A percentile compares a stretch with the other conserved stretches of the same genome.
Evolutionary conservation across 768 basidiomycete genomes (phyloP).

Genomic region (Aureoboletus auriporus): DNA sequence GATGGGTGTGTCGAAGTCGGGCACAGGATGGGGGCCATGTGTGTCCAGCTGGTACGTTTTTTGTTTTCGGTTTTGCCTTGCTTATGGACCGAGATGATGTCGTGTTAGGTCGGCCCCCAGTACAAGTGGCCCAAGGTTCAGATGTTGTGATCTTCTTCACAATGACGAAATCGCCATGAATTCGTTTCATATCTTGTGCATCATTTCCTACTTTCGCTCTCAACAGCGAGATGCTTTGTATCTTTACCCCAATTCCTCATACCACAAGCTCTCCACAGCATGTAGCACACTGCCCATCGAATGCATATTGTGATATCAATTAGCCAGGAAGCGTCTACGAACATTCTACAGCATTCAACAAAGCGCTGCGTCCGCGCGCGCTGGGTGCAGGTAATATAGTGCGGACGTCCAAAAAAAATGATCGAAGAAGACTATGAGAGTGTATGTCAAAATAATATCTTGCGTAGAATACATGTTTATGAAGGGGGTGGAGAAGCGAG

Average conservation of each 20-base stretch:
- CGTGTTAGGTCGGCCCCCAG: slow-evolving; percentile 48
- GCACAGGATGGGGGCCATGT: slow-evolving; percentile 83
- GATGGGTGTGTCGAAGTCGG: slow-evolving; percentile 80
- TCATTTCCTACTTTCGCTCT: slow-evolving; percentile 29
- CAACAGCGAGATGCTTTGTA: slow-evolving; percentile 34
- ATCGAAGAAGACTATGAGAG: slow-evolving; percentile 14
- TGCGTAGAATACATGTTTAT: slow-evolving; percentile 31
- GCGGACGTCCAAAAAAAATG: slow-evolving; percentile 9
- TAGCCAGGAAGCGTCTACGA: slow-evolving; percentile 9
- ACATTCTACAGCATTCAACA: slow-evolving; percentile 12
- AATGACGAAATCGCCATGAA: background rate
- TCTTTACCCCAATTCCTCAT: slow-evolving; percentile 21
- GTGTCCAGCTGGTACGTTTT: slow-evolving; percentile 66
- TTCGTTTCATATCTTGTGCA: slow-evolving; percentile 1
- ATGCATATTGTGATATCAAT: slow-evolving; percentile 21
- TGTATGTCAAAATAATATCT: slow-evolving; percentile 19
- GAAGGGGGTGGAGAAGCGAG: slow-evolving; percentile 65
- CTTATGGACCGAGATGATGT: background rate
- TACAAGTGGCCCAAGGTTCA: slow-evolving; percentile 54
- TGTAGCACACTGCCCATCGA: slow-evolving; percentile 20
- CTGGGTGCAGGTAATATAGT: slow-evolving; percentile 23
- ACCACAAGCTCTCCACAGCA: slow-evolving; percentile 34
- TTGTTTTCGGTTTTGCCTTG: background rate
- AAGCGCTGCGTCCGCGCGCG: slow-evolving; percentile 12
- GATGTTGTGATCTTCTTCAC: slow-evolving; percentile 30